phyloP scores from a whole-genome alignment of 345 rosid genomes.

The Euphorbia tirucalli region DNA sequence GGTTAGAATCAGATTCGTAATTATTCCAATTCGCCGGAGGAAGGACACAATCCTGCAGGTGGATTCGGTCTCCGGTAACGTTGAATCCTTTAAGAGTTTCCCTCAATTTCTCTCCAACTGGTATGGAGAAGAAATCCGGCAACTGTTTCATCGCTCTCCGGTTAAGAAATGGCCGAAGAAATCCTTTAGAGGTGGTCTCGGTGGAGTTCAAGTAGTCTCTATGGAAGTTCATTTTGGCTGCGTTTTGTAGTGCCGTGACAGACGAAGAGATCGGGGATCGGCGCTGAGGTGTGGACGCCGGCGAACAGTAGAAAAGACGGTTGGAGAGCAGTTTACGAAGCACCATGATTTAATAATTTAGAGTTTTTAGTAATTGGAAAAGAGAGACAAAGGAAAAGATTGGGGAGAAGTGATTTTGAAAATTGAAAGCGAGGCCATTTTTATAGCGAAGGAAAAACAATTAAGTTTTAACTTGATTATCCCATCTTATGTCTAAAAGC shows the following conservation, averaged over 20 bases:
- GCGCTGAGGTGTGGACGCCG: conserved; percentile 23
- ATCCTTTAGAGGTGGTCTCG: conserved; percentile 31
- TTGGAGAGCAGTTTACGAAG: conserved; percentile 41
- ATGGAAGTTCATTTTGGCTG: conserved; percentile 19
- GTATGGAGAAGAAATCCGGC: conserved; percentile 43
- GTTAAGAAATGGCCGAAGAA: conserved; percentile 48
- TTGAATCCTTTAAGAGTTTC: conserved; percentile 41
- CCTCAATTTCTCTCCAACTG: conserved; percentile 49
- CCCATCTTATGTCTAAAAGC: not conserved
- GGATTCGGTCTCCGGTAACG: conserved; percentile 20
- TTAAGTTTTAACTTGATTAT: too few species aligned
- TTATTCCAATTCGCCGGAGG: not conserved
- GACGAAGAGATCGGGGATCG: conserved; percentile 6
- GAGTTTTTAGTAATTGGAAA: too few species aligned
- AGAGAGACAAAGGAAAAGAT: not conserved
- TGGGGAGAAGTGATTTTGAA: not conserved
- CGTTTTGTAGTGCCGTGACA: conserved; percentile 16
- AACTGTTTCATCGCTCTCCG: conserved; percentile 28
- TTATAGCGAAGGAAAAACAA: too few species aligned
- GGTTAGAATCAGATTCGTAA: too few species aligned
- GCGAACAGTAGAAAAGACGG: conserved; percentile 34
- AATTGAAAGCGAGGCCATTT: not conserved
- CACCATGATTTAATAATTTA: conserved; percentile 41
- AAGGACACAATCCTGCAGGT: not conserved
- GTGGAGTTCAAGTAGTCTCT: conserved; percentile 45